These are phyloP conservation scores for Blastobotrys ciferrii DNA, from an alignment of 1,139 yeast genomes.

Conservation along the genomic window DNA sequence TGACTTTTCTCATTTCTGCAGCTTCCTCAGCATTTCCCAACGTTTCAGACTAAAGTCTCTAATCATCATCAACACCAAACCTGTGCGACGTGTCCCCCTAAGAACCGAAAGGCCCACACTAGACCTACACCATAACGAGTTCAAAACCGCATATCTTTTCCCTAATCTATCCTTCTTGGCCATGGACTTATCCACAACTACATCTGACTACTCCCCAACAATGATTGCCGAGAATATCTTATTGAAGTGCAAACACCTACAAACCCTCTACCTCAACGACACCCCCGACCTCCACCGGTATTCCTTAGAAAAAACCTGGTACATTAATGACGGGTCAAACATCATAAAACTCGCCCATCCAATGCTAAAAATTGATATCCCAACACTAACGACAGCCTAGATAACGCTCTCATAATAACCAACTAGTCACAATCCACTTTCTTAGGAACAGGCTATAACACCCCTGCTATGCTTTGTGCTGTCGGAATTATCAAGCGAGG, in stretches of 20 bases:
- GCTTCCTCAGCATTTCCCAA: not conserved
- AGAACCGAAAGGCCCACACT: not conserved
- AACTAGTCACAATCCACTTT: too few species aligned
- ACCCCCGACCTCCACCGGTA: not conserved
- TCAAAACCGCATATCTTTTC: not conserved
- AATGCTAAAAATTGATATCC: not conserved
- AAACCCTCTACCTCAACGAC: not conserved
- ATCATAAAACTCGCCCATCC: not conserved
- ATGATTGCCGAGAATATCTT: not conserved
- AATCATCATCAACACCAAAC: not conserved
- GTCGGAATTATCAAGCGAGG: too few species aligned
- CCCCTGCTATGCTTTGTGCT: too few species aligned
- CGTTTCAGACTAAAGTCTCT: not conserved
- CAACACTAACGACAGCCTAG: too few species aligned
- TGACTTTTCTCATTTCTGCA: not conserved
- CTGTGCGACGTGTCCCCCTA: not conserved
- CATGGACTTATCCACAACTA: not conserved
- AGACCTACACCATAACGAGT: not conserved
- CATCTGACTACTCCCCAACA: not conserved
- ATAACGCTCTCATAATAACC: too few species aligned
- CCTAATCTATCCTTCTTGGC: not conserved
- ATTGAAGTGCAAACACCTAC: not conserved
- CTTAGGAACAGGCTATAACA: too few species aligned
- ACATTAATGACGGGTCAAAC: not conserved
- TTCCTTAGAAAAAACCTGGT: not conserved